phyloP scores from a whole-genome alignment of 352 stramenopile species.

The Phytophthora pistaciae region DNA sequence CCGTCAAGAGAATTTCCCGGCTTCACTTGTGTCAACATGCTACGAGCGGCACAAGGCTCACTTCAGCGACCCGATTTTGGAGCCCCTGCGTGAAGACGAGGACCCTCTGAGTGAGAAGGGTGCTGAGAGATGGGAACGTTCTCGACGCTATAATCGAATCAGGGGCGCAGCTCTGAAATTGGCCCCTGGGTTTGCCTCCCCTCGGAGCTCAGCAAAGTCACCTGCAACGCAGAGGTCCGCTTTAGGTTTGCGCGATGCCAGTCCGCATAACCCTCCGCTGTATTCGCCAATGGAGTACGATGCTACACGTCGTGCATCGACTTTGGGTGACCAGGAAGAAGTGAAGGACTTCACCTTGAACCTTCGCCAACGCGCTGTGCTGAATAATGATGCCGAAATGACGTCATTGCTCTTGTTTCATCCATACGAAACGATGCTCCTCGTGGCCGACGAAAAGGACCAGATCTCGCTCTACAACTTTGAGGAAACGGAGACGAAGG shows the following conservation, averaged over 20 bases:
- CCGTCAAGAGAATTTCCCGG: constrained; percentile 62
- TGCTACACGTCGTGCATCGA: constrained; percentile 22
- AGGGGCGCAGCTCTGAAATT: constrained; percentile 63
- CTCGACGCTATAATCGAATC: constrained; percentile 72
- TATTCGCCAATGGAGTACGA: constrained; percentile 51
- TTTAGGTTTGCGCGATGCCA: constrained; percentile 20
- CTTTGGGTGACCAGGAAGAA: constrained; percentile 63
- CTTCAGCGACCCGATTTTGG: constrained; percentile 81
- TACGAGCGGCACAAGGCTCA: constrained; percentile 75
- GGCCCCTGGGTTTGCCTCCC: constrained; percentile 65
- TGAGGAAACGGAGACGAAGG: constrained; percentile 88
- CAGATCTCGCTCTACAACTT: constrained; percentile 97
- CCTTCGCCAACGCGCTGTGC: constrained; percentile 91
- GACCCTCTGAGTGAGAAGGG: constrained; percentile 83
- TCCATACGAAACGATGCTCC: constrained; percentile 93
- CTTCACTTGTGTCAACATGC: constrained; percentile 57
- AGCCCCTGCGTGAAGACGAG: constrained; percentile 71
- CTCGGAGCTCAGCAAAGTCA: constrained; percentile 26
- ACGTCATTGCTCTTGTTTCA: constrained; percentile 98
- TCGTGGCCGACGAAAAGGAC: constrained; percentile 96
- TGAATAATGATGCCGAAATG: constrained; percentile 94
- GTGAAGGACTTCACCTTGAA: constrained; percentile 86
- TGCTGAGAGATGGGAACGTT: constrained; percentile 72
- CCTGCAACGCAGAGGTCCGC: constrained; percentile 9
- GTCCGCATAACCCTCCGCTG: constrained; percentile 19